Evolutionary conservation across 2,329 filamentous ascomycete genomes (phyloP).

Genomic region (Ophiostoma quercus): DNA sequence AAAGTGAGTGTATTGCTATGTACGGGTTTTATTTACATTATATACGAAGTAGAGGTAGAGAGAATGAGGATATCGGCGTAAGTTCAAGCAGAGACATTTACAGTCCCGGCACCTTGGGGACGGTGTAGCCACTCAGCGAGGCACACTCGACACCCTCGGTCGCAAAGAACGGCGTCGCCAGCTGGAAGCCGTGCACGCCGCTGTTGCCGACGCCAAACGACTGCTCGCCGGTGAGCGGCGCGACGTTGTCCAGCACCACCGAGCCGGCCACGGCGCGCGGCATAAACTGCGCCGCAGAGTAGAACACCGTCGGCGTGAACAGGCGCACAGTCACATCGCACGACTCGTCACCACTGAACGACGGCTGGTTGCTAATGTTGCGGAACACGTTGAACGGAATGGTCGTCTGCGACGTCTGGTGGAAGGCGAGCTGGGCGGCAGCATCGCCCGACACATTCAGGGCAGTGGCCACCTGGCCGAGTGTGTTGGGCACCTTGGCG

Average conservation of each 20-base stretch:
- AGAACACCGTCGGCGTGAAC: neutral
- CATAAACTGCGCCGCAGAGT: neutral
- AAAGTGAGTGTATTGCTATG: neutral
- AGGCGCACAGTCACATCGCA: neutral
- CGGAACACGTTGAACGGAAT: neutral
- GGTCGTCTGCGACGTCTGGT: neutral
- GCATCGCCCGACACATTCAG: neutral
- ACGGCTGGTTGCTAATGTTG: neutral
- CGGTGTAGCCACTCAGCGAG: neutral
- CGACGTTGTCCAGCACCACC: neutral
- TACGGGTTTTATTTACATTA: neutral
- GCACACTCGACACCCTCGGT: neutral
- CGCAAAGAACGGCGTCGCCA: slow-evolving; percentile 34
- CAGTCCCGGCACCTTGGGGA: neutral
- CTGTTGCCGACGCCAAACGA: neutral
- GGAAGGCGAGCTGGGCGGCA: neutral
- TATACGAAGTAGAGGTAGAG: neutral
- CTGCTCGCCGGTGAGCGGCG: neutral
- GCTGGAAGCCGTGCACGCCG: slow-evolving; percentile 30
- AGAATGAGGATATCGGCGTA: neutral
- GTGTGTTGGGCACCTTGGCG: neutral
- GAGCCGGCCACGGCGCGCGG: neutral
- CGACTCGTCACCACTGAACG: neutral
- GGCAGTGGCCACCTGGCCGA: neutral
- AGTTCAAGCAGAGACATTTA: neutral